Percentiles rank a stretch among this genome's conserved stretches.
phyloP scores from a whole-genome alignment of 2,329 filamentous ascomycete species.

The Botrytis aclada region DNA sequence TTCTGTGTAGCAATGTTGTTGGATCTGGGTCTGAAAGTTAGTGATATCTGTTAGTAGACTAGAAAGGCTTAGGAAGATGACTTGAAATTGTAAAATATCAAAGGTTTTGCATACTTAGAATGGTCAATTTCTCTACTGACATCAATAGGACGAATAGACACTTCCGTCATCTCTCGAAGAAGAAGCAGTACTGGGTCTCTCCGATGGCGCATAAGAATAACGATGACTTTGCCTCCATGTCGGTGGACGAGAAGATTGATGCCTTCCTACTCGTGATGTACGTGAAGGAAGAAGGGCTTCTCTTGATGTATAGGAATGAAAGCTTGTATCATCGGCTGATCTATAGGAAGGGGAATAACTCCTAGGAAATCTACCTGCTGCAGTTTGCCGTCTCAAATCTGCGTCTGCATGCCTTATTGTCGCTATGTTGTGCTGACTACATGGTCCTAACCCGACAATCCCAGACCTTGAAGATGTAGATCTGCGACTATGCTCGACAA shows the following conservation, averaged over 20 bases:
- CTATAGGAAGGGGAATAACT: background rate
- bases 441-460: rapidly evolving
- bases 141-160: background rate
- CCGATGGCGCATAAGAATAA: background rate
- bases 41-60: too few species aligned
- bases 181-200: background rate
- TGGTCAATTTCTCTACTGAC: rapidly evolving
- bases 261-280: background rate
- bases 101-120: background rate
- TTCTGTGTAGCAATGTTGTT: too few species aligned
- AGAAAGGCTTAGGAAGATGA: too few species aligned
- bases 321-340: background rate
- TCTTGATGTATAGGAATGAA: background rate
- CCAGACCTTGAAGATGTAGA: background rate
- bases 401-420: background rate
- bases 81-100: too few species aligned
- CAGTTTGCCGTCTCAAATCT: background rate
- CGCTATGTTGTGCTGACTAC: background rate
- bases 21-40: too few species aligned
- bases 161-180: background rate
- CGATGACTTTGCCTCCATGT: background rate
- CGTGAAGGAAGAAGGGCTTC: background rate
- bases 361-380: background rate
- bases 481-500: background rate
- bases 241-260: background rate